These are phyloP conservation scores for Diophrys appendiculata DNA, from an alignment of 73 alveolate species.

Conservation along the genomic window DNA sequence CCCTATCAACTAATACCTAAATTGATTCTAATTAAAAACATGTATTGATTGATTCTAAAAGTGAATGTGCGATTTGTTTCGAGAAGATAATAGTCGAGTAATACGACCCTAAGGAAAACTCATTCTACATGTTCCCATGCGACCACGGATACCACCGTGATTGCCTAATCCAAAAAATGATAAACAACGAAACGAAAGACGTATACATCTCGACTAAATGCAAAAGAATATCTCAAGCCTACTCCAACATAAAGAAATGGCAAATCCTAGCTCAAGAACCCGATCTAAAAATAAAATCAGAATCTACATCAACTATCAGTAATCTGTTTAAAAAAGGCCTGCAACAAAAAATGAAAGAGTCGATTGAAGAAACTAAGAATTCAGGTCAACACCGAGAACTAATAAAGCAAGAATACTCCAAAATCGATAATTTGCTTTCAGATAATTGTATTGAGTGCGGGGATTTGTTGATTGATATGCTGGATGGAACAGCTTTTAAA, in stretches of 20 bases:
- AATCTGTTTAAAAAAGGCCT: background rate
- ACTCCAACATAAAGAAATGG: too few relatives aligned
- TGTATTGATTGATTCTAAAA: too few relatives aligned
- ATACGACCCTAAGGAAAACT: slow-evolving; percentile 57
- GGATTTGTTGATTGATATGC: background rate
- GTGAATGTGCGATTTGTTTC: too few relatives aligned
- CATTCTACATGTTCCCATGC: slow-evolving; percentile 89
- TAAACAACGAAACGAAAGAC: slow-evolving; percentile 55
- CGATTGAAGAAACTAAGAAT: background rate
- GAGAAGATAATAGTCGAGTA: too few relatives aligned
- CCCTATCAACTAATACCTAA: too few relatives aligned
- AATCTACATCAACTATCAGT: background rate
- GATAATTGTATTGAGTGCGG: background rate
- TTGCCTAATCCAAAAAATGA: slow-evolving; percentile 62
- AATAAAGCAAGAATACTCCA: background rate
- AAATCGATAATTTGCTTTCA: background rate
- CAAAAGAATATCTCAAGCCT: background rate
- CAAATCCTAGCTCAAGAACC: too few relatives aligned
- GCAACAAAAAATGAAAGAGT: background rate
- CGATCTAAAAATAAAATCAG: background rate
- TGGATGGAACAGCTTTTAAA: background rate
- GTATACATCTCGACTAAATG: too few relatives aligned
- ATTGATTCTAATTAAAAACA: too few relatives aligned
- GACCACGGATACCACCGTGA: slow-evolving; percentile 90
- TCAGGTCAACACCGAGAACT: background rate